Conservation (phyloP, 192 early-diverging fungal genomes). For the Podila epicladia region DNA sequence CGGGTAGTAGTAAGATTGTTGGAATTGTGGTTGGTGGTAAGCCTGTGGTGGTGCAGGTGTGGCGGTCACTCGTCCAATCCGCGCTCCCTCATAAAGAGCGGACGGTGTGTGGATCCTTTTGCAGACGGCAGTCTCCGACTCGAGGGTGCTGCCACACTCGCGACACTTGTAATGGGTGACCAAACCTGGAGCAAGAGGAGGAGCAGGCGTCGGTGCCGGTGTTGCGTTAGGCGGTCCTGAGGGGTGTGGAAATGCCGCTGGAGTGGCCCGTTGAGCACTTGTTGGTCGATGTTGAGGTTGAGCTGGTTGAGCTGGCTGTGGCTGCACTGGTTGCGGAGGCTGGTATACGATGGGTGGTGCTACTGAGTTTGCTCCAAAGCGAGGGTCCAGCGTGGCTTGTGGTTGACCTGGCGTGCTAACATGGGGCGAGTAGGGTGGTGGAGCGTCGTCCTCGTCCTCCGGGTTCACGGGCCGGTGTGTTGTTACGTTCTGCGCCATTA, state of each 20-base stretch:
- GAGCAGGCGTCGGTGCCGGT: neutral
- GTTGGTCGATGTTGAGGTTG: neutral
- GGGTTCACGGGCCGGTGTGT: conserved; percentile 1
- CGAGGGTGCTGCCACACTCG: conserved; percentile 7
- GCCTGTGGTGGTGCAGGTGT: neutral
- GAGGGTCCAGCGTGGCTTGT: neutral
- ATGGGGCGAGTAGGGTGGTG: neutral
- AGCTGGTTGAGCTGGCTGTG: neutral
- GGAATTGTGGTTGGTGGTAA: neutral
- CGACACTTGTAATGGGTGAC: conserved; percentile 7
- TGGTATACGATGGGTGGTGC: neutral
- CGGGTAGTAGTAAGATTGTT: neutral
- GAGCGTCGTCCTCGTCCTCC: neutral
- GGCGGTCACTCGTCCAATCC: neutral
- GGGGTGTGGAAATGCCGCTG: neutral
- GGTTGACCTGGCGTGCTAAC: neutral
- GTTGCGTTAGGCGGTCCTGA: neutral
- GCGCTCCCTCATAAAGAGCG: neutral
- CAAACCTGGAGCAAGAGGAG: neutral
- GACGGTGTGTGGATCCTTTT: conserved; percentile 9
- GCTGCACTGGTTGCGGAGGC: neutral
- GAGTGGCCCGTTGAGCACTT: neutral
- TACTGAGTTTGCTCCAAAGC: neutral
- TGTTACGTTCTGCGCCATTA: neutral
- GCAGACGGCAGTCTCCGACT: conserved; percentile 7